Conservation (phyloP, 1,139 yeast species). For the Yamadazyma taylorii region DNA sequence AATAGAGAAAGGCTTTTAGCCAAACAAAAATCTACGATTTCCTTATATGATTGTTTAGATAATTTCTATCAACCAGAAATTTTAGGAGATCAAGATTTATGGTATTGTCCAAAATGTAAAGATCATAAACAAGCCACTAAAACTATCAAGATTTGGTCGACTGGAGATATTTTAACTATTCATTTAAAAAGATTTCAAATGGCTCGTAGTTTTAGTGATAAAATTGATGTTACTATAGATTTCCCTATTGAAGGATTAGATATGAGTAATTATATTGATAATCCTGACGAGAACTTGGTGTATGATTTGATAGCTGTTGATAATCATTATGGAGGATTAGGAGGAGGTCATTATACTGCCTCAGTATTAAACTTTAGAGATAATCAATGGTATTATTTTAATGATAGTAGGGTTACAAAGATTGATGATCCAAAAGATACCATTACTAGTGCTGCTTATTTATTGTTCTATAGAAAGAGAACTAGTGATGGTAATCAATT, state of each 20-base stretch:
- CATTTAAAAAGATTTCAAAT: conserved; percentile 91
- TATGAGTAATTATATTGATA: conserved; percentile 55
- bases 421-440: conserved; percentile 59
- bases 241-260: conserved; percentile 88
- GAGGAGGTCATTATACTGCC: conserved; percentile 98
- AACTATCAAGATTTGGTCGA: conserved; percentile 86
- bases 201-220: conserved; percentile 83
- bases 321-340: conserved; percentile 93
- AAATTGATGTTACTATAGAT: conserved; percentile 79
- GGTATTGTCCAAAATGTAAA: conserved; percentile 92
- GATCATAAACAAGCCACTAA: conserved; percentile 91
- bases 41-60: conserved; percentile 72
- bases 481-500: conserved; percentile 15
- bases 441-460: conserved; percentile 82
- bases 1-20: conserved; percentile 39
- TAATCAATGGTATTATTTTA: conserved; percentile 83
- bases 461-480: conserved; percentile 78
- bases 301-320: conserved; percentile 93
- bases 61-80: conserved; percentile 82
- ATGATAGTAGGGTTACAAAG: conserved; percentile 75
- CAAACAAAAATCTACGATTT: conserved; percentile 50
- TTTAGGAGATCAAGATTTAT: conserved; percentile 83
- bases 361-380: conserved; percentile 80
- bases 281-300: conserved; percentile 38
- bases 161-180: conserved; percentile 86